Percentiles rank a stretch among this genome's conserved stretches.
These are phyloP conservation scores for Sporothrix humicola DNA, from an alignment of 2,329 filamentous ascomycete genomes.

Conservation along the genomic window DNA sequence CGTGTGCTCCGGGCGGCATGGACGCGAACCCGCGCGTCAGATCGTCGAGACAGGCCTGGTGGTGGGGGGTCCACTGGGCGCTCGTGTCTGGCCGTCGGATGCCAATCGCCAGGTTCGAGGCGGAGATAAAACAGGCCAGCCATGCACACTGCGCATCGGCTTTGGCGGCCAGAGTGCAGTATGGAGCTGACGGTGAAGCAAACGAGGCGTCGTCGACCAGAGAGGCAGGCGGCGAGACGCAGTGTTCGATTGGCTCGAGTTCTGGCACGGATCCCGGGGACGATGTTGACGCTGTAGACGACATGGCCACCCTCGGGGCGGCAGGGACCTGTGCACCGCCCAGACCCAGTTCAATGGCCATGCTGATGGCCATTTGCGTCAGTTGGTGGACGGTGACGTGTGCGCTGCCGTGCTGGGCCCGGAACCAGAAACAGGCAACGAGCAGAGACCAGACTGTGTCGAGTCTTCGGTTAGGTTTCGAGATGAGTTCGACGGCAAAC, in stretches of 20 bases:
- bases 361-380: slow-evolving; percentile 20
- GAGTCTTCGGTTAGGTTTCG: neutral
- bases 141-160: slow-evolving; percentile 11
- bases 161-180: slow-evolving; percentile 5
- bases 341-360: slow-evolving; percentile 4
- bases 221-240: neutral
- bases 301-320: neutral
- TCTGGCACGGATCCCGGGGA: neutral
- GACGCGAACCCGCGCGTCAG: neutral
- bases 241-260: slow-evolving; percentile 6
- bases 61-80: slow-evolving; percentile 21
- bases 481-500: slow-evolving; percentile 27
- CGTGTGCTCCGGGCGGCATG: neutral
- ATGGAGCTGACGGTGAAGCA: neutral
- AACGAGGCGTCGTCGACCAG: neutral
- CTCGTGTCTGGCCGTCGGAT: slow-evolving; percentile 7
- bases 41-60: slow-evolving; percentile 17
- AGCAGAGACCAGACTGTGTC: slow-evolving; percentile 30
- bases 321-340: neutral
- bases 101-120: slow-evolving; percentile 20
- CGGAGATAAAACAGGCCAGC: slow-evolving; percentile 19
- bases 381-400: slow-evolving; percentile 27
- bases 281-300: neutral
- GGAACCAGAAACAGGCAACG: slow-evolving; percentile 18
- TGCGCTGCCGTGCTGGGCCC: slow-evolving; percentile 17